A percentile compares a stretch with the other conserved stretches of the same genome.
Evolutionary conservation across 73 alveolate species (phyloP).

Genomic region (Blepharisma stoltei): DNA sequence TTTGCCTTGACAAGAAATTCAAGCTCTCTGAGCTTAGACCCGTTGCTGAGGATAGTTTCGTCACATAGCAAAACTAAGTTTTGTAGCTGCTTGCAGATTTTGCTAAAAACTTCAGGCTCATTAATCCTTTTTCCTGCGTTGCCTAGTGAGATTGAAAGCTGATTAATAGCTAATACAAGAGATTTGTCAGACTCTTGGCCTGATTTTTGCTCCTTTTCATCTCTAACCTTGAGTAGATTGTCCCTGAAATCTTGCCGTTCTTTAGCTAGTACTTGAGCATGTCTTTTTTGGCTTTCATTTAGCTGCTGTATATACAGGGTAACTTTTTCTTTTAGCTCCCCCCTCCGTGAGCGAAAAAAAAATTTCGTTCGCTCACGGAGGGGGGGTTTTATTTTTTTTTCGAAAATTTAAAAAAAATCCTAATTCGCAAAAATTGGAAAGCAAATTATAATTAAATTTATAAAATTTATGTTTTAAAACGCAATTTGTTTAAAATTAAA

Average conservation of each 20-base stretch:
- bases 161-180: not conserved
- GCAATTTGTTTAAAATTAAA: no score
- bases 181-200: not conserved
- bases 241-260: constrained; percentile 8
- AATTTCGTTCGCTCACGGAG: no score
- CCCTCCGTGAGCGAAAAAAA: no score
- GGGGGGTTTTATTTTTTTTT: no score
- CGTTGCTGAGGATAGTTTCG: not conserved
- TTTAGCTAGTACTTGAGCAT: not conserved
- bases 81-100: not conserved
- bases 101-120: not conserved
- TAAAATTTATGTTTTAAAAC: no score
- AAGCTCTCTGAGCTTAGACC: not conserved
- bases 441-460: no score
- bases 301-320: constrained; percentile 15
- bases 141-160: not conserved
- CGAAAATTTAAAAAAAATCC: no score
- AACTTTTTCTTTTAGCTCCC: constrained; percentile 29
- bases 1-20: not conserved
- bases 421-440: no score
- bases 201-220: not conserved
- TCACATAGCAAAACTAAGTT: not conserved
- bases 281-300: not conserved
- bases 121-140: not conserved
- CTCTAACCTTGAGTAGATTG: not conserved